phyloP scores from a whole-genome alignment of 345 rosid genomes.

The Stellera chamaejasme region DNA sequence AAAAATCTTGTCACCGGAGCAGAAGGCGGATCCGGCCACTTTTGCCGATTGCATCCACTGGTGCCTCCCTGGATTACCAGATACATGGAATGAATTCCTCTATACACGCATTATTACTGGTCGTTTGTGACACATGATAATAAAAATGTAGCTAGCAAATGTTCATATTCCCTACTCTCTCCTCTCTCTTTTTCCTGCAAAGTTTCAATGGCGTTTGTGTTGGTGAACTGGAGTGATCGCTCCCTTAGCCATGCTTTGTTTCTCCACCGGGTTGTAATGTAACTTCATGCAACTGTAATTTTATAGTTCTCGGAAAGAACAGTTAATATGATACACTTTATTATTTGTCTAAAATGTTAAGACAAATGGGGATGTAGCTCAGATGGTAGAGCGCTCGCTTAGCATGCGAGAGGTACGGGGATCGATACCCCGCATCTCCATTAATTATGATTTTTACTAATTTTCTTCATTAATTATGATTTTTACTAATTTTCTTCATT shows the following conservation, averaged over 20 bases:
- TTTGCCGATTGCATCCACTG: slow-evolving; percentile 96
- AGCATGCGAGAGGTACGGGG: slow-evolving; percentile 82
- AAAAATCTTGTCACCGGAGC: slow-evolving; percentile 63
- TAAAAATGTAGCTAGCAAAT: neutral
- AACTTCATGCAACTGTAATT: too few relatives aligned
- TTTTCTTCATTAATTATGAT: too few relatives aligned
- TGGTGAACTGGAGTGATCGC: too few relatives aligned
- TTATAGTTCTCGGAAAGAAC: too few relatives aligned
- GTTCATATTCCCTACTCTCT: neutral
- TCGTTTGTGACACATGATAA: slow-evolving; percentile 34
- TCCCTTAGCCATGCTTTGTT: too few relatives aligned
- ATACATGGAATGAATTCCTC: slow-evolving; percentile 87
- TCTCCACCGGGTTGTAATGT: too few relatives aligned
- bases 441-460: too few relatives aligned
- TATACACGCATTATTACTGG: slow-evolving; percentile 58
- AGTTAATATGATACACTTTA: too few relatives aligned
- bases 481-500: too few relatives aligned
- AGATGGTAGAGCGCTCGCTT: slow-evolving; percentile 68
- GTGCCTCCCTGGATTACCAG: slow-evolving; percentile 96
- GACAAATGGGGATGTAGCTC: slow-evolving; percentile 38
- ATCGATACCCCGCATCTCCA: slow-evolving; percentile 90
- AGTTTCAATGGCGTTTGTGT: too few relatives aligned
- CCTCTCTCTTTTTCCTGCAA: neutral
- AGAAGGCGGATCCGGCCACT: slow-evolving; percentile 66
- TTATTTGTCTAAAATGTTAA: too few relatives aligned